Base-by-base conservation (phyloP, 225 moss, liverwort and hornwort species). In the Takakia lepidozioides region DNA sequence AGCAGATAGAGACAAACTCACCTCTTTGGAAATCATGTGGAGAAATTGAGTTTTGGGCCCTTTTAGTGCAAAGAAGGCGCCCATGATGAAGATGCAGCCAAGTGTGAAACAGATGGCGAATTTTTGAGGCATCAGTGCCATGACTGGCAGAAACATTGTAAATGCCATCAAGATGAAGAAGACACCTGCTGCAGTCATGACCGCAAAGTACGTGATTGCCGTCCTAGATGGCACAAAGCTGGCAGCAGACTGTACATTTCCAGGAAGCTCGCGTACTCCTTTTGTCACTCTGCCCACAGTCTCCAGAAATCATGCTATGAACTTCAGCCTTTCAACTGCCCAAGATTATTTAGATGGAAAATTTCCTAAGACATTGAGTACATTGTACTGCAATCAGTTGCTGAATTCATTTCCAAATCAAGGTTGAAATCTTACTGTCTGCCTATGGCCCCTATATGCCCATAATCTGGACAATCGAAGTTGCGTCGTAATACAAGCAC, bases 1-100 rank as follows among this genome's bases (percentile, higher is more conserved):
- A n/a, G n/a, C n/a, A n/a, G n/a, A n/a, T n/a, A n/a, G n/a, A n/a
- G n/a, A n/a, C n/a, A n/a, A 18, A 44, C 38, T 19, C 73, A 92
- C 91, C 85, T 91, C 98, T 58, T 27, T 76, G 23, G 98, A 98
- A 45, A 87, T 73, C 98, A 98, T 90, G 29, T 98, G 98, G 57
- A 83, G 62, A 44, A 78, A 80, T 63, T 98, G 98, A 19, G 87
- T 56, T 71, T 87, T 84, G 0, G 98, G 98, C 15, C 98, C 98
- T 36, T 91, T 98, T 19, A 98, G 65, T 23, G 80, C 91, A 25
- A 98, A 98, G 27, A 98, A 78, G 0, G 98, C 80, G 22, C 91
- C 87, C 57, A 91, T 91, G 38, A 98, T 91, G 62, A 98, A 89
- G n/a, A 85, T 57, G 63, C 87, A 87, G 28, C 98, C 98, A 2